Conservation (phyloP, 2,329 filamentous ascomycete species). For the Aspergillus calidoustus region DNA sequence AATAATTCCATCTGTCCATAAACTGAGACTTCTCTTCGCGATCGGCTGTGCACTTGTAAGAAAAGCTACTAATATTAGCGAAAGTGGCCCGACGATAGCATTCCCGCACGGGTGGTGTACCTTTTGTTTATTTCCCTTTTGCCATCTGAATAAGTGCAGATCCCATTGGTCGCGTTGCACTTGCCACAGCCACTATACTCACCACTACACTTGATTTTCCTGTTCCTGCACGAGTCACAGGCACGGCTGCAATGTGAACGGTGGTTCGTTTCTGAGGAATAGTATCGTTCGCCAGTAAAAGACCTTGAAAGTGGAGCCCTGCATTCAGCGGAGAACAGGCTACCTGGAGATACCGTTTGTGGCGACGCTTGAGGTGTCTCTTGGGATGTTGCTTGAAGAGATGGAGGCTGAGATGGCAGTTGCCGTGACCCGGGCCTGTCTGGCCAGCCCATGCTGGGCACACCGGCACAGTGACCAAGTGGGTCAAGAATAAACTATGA, state of each 20-base stretch:
- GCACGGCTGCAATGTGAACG: slow-evolving; percentile 43
- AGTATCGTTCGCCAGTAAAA: no score
- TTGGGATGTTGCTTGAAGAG: neutral
- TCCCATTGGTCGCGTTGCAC: slow-evolving; percentile 48
- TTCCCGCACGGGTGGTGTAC: slow-evolving; percentile 28
- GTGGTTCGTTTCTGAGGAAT: neutral
- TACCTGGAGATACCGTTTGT: neutral
- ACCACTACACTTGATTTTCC: slow-evolving; percentile 53
- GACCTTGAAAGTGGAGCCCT: neutral
- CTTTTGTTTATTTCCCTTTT: slow-evolving; percentile 52
- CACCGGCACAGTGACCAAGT: neutral
- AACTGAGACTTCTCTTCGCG: neutral
- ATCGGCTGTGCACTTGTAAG: neutral
- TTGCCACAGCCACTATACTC: slow-evolving; percentile 50
- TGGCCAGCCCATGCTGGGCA: neutral
- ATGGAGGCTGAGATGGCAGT: neutral
- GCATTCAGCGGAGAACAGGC: neutral
- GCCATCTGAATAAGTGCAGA: slow-evolving; percentile 52
- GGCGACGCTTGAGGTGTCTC: neutral
- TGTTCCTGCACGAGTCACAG: slow-evolving; percentile 51
- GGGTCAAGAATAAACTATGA: neutral
- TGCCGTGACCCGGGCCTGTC: neutral
- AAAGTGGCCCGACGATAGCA: neutral
- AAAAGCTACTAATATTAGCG: neutral
- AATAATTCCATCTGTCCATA: neutral